Evolutionary conservation across 441 rosid genomes (phyloP).

Genomic region (Geranium incanum): DNA sequence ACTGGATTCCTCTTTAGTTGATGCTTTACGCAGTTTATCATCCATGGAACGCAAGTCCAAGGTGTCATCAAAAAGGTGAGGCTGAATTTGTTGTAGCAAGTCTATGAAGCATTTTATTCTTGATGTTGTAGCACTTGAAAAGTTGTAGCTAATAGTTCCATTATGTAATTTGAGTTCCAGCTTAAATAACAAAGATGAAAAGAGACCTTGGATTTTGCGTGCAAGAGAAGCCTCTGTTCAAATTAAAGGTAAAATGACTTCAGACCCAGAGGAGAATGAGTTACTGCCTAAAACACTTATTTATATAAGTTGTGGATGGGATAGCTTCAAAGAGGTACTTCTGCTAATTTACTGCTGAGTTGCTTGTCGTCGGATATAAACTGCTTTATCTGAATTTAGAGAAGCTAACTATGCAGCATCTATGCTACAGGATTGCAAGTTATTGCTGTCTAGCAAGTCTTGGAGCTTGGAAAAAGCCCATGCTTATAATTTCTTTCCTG

Average conservation of each 20-base stretch:
- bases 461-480: slow-evolving; percentile 82
- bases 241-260: slow-evolving; percentile 41
- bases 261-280: slow-evolving; percentile 29
- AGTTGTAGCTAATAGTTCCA: slow-evolving; percentile 9
- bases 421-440: slow-evolving; percentile 60
- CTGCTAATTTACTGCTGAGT: slow-evolving; percentile 1
- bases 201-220: slow-evolving; percentile 93
- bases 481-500: slow-evolving; percentile 91
- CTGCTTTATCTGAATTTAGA: slow-evolving; percentile 11
- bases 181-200: slow-evolving; percentile 54
- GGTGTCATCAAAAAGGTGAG: slow-evolving; percentile 45
- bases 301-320: slow-evolving; percentile 96
- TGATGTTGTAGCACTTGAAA: slow-evolving; percentile 13
- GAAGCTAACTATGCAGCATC: slow-evolving; percentile 17
- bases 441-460: slow-evolving; percentile 53
- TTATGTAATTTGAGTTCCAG: slow-evolving; percentile 32
- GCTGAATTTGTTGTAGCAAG: slow-evolving; percentile 15
- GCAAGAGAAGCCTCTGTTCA: slow-evolving; percentile 66
- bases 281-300: slow-evolving; percentile 70
- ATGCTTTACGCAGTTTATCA: slow-evolving; percentile 50
- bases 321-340: slow-evolving; percentile 83
- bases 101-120: background rate
- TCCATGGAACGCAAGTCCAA: slow-evolving; percentile 40
- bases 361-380: slow-evolving; percentile 9
- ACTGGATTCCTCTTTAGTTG: slow-evolving; percentile 61